A percentile compares a stretch with the other conserved stretches of the same genome.
These are phyloP conservation scores for Acephala macrosclerotiorum DNA, from an alignment of 2,329 filamentous ascomycete genomes.

Conservation along the genomic window DNA sequence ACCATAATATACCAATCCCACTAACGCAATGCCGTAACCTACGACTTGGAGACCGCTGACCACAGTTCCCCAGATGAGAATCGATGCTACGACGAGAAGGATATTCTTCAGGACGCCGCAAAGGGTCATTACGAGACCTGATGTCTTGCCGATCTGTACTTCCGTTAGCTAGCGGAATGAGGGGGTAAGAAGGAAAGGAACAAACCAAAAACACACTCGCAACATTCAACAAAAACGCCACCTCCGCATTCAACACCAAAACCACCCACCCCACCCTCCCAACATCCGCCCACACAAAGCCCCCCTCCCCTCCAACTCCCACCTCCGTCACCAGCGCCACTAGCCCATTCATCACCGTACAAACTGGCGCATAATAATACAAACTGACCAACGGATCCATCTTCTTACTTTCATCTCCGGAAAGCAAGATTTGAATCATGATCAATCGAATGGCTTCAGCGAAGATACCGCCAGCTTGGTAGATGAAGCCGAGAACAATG, in stretches of 20 bases:
- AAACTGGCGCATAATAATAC: slow-evolving; percentile 87
- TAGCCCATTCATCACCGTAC: slow-evolving; percentile 78
- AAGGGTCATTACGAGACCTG: slow-evolving; percentile 82
- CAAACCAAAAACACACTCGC: slow-evolving; percentile 83
- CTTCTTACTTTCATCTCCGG: slow-evolving; percentile 75
- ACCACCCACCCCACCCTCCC: slow-evolving; percentile 74
- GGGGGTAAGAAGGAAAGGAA: background rate
- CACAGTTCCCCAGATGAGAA: slow-evolving; percentile 80
- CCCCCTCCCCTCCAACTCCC: too few relatives aligned
- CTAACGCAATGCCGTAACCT: slow-evolving; percentile 80
- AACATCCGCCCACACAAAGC: slow-evolving; percentile 71
- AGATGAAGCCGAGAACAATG: slow-evolving; percentile 77
- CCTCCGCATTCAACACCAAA: slow-evolving; percentile 77
- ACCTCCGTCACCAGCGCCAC: slow-evolving; percentile 76
- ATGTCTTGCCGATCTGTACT: slow-evolving; percentile 82
- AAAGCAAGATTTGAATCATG: slow-evolving; percentile 84
- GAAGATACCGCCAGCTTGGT: slow-evolving; percentile 77
- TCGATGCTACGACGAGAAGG: slow-evolving; percentile 78
- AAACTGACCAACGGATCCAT: slow-evolving; percentile 90
- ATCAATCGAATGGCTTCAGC: slow-evolving; percentile 83
- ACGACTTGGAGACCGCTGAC: slow-evolving; percentile 81
- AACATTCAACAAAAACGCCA: slow-evolving; percentile 82
- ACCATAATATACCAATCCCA: slow-evolving; percentile 77
- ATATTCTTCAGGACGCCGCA: slow-evolving; percentile 89
- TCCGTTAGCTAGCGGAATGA: background rate